Base-by-base conservation (phyloP, 2,329 filamentous ascomycete species). In the Fusarium sp. region DNA sequence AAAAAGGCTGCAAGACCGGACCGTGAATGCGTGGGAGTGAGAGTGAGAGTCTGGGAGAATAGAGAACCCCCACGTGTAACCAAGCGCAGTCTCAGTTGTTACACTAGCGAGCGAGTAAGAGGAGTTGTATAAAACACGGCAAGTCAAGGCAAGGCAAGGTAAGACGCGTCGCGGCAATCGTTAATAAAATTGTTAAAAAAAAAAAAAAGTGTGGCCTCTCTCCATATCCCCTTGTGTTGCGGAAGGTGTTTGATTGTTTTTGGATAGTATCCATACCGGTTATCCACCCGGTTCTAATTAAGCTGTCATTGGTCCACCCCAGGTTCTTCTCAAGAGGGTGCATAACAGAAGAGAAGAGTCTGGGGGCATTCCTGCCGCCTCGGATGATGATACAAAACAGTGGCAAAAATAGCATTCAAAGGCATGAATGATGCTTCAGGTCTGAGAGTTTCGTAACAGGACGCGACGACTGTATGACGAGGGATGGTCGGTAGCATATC, bases 211-310 rank as follows among this genome's bases (percentile, higher is more conserved):
- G 50, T 20, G 24, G 30, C 20, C 49, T 38, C 49, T 34, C 15
- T 25, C 16, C 22, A 51, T 53, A 27, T 38, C 34, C 34, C 34
- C 34, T 38, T 38, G 18, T 55, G 68, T 53, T 52, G 55, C 66
- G 43, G 25, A 50, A 65, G 64, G 59, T 73, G 63, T 50, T 59
- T 15, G 22, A 57, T 40, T 56, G 27, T 68, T 54, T 68, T 68
- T 67, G 29, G 29, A 30, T 30, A 38, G 34, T 59, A 50, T 64
- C 64, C 56, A 42, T 42, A 24, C 42, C 34, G 34, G 34, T 38
- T 38, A 18, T n/a, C 34, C 34, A 38, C 34, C 34, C 34, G 34
- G 34, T 38, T 38, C 34, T n/a, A n/a, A n/a, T n/a, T 38, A 38
- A 38, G 18, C 6, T 38, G 18, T n/a, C 3, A 38, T 38, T 38